Evolutionary conservation across 2,329 filamentous ascomycete genomes (phyloP).

Genomic region (Hymenoscyphus infarciens): DNA sequence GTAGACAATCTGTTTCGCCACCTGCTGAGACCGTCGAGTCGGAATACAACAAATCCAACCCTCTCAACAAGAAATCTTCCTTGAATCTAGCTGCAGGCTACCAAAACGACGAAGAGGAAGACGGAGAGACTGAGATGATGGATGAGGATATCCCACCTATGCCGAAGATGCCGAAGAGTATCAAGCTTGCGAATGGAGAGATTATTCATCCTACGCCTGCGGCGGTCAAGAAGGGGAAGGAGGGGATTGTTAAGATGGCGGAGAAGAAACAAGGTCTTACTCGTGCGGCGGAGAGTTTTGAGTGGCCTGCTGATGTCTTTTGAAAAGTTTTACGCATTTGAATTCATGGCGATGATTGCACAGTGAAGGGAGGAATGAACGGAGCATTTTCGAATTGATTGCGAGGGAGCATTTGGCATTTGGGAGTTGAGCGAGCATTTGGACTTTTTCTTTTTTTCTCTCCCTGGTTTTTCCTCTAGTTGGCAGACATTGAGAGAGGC

Average conservation of each 20-base stretch:
- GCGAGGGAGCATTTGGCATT: no score
- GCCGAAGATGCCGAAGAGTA: conserved; percentile 27
- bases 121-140: conserved; percentile 14
- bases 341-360: no score
- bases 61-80: conserved; percentile 5
- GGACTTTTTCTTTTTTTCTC: no score
- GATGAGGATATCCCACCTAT: conserved; percentile 16
- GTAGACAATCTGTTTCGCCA: conserved; percentile 3
- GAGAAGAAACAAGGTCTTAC: conserved; percentile 11
- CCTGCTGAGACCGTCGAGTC: not conserved
- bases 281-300: conserved; percentile 33
- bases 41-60: not conserved
- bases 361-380: no score
- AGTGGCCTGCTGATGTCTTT: conserved; percentile 44
- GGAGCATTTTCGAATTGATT: no score
- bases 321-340: conserved; percentile 19
- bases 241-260: conserved; percentile 3
- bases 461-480: no score
- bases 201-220: conserved; percentile 17
- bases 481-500: no score
- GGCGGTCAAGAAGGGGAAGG: not conserved
- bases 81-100: not conserved
- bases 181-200: conserved; percentile 27
- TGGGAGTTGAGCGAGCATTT: no score
- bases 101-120: not conserved